These are phyloP conservation scores for Nicotiana undulata DNA, from an alignment of 257 asterid genomes.

Conservation along the genomic window DNA sequence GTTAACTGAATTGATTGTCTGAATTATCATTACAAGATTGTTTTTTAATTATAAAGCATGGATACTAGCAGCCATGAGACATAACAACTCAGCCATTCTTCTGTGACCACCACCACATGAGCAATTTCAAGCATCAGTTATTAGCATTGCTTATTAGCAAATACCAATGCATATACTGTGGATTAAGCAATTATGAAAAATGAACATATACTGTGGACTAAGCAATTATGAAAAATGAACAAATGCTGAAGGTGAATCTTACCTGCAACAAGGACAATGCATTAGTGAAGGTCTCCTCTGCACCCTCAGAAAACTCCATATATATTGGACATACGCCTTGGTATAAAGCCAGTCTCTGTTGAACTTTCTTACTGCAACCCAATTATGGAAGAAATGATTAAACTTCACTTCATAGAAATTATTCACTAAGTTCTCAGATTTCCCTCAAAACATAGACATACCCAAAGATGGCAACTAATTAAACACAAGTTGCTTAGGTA, in stretches of 20 bases:
- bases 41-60: not conserved
- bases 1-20: not conserved
- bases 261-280: slow-evolving; percentile 72
- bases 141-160: not conserved
- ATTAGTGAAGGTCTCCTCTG: slow-evolving; percentile 68
- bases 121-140: not conserved
- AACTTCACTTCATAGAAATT: not conserved
- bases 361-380: slow-evolving; percentile 74
- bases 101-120: not conserved
- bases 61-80: not conserved
- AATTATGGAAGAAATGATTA: slow-evolving; percentile 3
- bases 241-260: slow-evolving; percentile 2
- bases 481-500: not conserved
- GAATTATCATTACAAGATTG: not conserved
- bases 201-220: not conserved
- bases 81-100: not conserved
- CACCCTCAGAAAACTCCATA: slow-evolving; percentile 78
- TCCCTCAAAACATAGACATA: not conserved
- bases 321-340: slow-evolving; percentile 92
- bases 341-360: slow-evolving; percentile 84
- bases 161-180: not conserved
- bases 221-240: not conserved
- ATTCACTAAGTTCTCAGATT: not conserved
- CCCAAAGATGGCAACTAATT: not conserved
- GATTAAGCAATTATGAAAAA: not conserved